These are phyloP conservation scores for Dothideomycetidae sp. DNA, from an alignment of 2,329 filamentous ascomycete genomes.

Conservation along the genomic window DNA sequence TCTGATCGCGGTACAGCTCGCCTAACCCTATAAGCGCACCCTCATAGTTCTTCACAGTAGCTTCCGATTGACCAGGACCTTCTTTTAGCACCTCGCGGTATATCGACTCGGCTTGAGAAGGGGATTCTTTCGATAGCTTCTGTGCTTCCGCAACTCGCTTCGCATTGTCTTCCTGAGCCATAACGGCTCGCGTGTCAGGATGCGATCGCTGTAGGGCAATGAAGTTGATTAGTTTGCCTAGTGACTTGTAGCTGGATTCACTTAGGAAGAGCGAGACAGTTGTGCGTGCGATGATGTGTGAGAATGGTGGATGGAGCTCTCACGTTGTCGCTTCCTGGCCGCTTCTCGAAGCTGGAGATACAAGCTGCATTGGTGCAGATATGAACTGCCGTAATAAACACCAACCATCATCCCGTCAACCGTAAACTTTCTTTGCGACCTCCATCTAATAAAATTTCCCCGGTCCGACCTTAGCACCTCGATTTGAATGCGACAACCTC, in stretches of 20 bases:
- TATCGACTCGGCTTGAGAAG: slow-evolving; percentile 68
- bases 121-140: slow-evolving; percentile 65
- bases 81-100: slow-evolving; percentile 84
- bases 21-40: slow-evolving; percentile 74
- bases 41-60: slow-evolving; percentile 84
- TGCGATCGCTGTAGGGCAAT: too few species aligned
- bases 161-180: slow-evolving; percentile 39
- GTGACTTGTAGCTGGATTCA: too few species aligned
- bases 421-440: not conserved
- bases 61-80: slow-evolving; percentile 71
- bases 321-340: not conserved
- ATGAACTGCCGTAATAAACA: not conserved
- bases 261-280: too few species aligned
- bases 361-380: not conserved
- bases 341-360: not conserved
- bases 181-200: slow-evolving; percentile 18
- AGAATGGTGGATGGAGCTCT: slow-evolving; percentile 4
- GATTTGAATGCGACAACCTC: too few species aligned
- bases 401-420: slow-evolving; percentile 1
- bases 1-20: slow-evolving; percentile 82
- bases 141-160: slow-evolving; percentile 77
- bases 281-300: not conserved
- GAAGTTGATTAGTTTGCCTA: too few species aligned
- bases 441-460: slow-evolving; percentile 6
- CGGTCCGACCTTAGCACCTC: too few species aligned